Percentiles rank a stretch among this genome's conserved stretches.
Conservation (phyloP, 768 basidiomycete species). For the Mycena venus region DNA sequence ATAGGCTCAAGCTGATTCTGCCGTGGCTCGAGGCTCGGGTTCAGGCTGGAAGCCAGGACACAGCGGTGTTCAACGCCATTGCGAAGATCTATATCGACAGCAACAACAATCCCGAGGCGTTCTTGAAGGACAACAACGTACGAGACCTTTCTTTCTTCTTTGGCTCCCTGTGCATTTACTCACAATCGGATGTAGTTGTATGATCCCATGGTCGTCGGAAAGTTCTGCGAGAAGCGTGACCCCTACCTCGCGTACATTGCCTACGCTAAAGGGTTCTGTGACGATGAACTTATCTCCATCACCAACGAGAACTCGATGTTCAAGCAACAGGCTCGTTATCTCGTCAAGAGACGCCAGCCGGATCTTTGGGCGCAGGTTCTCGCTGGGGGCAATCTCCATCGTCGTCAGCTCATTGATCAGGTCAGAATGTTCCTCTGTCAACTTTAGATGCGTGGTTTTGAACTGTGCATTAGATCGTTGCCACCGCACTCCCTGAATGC, state of each 20-base stretch:
- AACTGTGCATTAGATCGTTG: constrained; percentile 73
- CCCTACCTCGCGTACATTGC: constrained; percentile 99
- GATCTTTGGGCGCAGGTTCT: constrained; percentile 99
- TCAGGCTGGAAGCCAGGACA: constrained; percentile 93
- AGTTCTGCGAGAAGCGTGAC: constrained; percentile 99
- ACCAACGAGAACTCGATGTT: constrained; percentile 99
- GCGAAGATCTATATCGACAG: constrained; percentile 99
- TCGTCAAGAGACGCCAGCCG: constrained; percentile 94
- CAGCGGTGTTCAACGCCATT: constrained; percentile 95
- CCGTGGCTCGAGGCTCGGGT: constrained; percentile 98
- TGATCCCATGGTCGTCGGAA: constrained; percentile 96
- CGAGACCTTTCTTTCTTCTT: constrained; percentile 45
- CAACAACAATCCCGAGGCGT: constrained; percentile 97
- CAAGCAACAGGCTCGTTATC: constrained; percentile 98
- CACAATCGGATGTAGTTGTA: constrained; percentile 73
- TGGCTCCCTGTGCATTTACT: background rate
- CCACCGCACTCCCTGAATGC: constrained; percentile 95
- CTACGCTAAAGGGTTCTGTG: constrained; percentile 98
- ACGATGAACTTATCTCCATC: constrained; percentile 95
- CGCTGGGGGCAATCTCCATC: constrained; percentile 88
- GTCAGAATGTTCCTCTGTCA: constrained; percentile 52
- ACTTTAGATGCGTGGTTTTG: background rate
- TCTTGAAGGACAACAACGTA: constrained; percentile 99
- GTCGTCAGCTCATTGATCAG: constrained; percentile 94
- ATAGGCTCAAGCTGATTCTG: constrained; percentile 95